Base-by-base conservation (phyloP, 768 basidiomycete species). In the Leccinum uliginosum region DNA sequence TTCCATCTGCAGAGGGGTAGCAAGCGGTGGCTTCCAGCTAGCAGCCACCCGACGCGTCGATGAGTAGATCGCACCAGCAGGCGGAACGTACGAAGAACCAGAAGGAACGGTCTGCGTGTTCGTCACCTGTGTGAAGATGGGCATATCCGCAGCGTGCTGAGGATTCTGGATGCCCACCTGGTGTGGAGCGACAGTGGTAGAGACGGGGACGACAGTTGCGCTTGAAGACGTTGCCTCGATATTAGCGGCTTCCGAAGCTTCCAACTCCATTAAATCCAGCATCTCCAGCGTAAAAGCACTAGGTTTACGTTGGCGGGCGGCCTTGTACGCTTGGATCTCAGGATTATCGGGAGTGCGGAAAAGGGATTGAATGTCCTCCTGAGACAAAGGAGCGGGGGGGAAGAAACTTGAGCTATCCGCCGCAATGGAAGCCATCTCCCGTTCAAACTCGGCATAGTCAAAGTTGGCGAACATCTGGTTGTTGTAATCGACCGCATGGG, bases 11-110 rank as follows among this genome's bases (percentile, higher is more conserved):
- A 64, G 62, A 19, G 68, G 64, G 4, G 21, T 29, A 1, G 21
- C 17, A 15, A 59, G 60, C n/a, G 65, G 43, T 17, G 60, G 58
- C 44, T 68, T 74, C 82, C 83, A 86, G 52, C 71, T 80, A 3
- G 72, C 83, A 9, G 67, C 84, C 38, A 82, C 84, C 4, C 85
- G 81, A 43, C 84, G 78, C 24, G 72, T 77, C 9, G 78, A 75
- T 1, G 78, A 76, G 55, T 78, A 62, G 4, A 71, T 65, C 21
- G 84, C 84, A 50, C 83, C 85, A 12, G 82, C 58, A 14, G 85
- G 83, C 6, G 85, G 84, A 1, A 74, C 67, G 59, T 85, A 86
- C 2, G 74, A 58, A 7, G 55, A 58, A 21, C 53, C 23, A 19
- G 55, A 30, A 43, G 49, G 6, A 29, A 47, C 49, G 9, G 26